Percentiles rank a stretch among this genome's conserved stretches.
Evolutionary conservation across 2,329 filamentous ascomycete species (phyloP).

Genomic region (Nannizziopsis arthrosporioides): DNA sequence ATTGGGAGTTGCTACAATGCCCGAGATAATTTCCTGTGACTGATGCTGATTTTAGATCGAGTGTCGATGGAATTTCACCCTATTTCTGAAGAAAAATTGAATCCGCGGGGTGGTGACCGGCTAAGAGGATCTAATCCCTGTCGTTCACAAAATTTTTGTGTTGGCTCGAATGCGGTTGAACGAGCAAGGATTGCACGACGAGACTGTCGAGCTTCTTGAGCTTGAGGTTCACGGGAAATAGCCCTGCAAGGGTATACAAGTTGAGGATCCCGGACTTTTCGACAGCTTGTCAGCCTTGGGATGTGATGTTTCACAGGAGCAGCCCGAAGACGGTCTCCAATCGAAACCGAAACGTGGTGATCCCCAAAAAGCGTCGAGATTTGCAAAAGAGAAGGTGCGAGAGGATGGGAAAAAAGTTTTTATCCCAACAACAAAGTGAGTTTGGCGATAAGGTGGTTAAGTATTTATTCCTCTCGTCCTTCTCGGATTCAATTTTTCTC

Average conservation of each 20-base stretch:
- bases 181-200: neutral
- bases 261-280: neutral
- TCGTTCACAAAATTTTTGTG: neutral
- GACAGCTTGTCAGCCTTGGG: too few relatives aligned
- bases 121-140: slow-evolving; percentile 1
- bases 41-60: neutral
- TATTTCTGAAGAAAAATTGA: neutral
- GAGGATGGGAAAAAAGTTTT: neutral
- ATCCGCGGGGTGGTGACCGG: neutral
- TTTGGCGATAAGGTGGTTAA: neutral
- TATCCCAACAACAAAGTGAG: neutral
- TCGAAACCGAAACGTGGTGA: neutral
- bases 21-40: neutral
- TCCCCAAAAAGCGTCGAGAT: neutral
- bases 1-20: slow-evolving; percentile 8
- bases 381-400: neutral
- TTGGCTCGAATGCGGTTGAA: neutral
- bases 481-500: too few relatives aligned
- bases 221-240: neutral
- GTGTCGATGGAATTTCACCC: neutral
- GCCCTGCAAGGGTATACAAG: neutral
- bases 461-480: neutral
- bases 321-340: neutral
- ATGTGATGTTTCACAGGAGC: neutral
- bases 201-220: neutral